Evolutionary conservation across 1,284 basidiomycete species (phyloP), one percentile per base, ranked within the genome.

Genomic region (Pseudozyma thailandica): DNA sequence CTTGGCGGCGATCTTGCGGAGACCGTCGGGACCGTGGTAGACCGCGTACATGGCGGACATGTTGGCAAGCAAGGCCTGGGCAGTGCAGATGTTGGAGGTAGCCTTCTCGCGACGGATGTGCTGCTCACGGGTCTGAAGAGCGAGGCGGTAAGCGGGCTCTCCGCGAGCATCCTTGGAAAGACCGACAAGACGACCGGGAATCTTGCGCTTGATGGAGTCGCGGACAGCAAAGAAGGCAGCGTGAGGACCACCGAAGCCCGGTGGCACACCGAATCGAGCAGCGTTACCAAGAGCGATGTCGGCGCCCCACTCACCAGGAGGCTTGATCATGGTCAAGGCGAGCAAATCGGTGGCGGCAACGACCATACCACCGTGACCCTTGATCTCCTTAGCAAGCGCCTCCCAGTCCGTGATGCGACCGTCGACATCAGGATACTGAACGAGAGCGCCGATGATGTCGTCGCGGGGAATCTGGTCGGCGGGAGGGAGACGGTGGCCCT

Each of bases 251-350:
- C 84, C 84, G 61, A 80, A 83, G 26, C 84, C 84, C 27, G 84
- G 80, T n/a, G 83, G 83, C 4, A 84, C 84, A 57, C 95, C 95
- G 80, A 98, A 98, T 39, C 95, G 89, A 42, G 92, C 94, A 33
- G 93, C 92, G 83, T 95, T 98, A 39, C 95, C 95, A 51, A 95
- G 86, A 3, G 94, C 94, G 72, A 98, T 90, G 84, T 98, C 95
- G 31, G 94, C 94, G 47, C 95, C 95, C 93, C 95, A 98, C 86
- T 98, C 95, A 58, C 95, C 95, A 12, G 95, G 95, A 23, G 95
- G 93, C 81, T 92, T 93, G 76, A 98, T 87, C 87, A 94, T 88
- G 8, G 94, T 94, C 79, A 98, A 86, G 2, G 95, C 93, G 27
- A 98, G 87, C 48, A 98, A 88, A 84, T 98, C 95, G 13, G 93